Evolutionary conservation across 2,329 filamentous ascomycete species (phyloP).

Genomic region (Teratosphaeria viscida): DNA sequence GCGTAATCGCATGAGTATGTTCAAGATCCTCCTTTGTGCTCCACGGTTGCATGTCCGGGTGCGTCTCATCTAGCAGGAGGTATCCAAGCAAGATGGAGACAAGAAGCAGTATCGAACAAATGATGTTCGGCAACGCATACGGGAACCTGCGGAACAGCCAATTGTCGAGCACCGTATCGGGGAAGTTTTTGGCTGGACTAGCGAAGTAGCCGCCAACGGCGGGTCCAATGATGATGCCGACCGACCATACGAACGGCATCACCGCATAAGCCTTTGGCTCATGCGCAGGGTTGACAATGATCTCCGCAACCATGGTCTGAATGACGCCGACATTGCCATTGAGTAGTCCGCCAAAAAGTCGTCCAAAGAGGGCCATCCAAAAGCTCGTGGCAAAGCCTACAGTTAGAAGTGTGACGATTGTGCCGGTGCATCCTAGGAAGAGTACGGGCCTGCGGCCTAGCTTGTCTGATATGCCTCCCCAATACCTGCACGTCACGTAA

Average conservation of each 20-base stretch:
- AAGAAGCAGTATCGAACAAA: constrained; percentile 67
- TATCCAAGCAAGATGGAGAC: constrained; percentile 73
- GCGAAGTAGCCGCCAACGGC: constrained; percentile 82
- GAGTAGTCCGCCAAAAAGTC: constrained; percentile 67
- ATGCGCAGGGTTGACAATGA: constrained; percentile 73
- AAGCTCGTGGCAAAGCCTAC: constrained; percentile 77
- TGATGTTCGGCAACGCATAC: constrained; percentile 79
- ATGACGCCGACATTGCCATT: constrained; percentile 74
- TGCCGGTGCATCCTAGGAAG: constrained; percentile 69
- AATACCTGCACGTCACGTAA: constrained; percentile 40
- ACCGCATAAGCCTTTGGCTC: constrained; percentile 81
- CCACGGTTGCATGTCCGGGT: constrained; percentile 64
- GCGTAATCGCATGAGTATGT: constrained; percentile 43
- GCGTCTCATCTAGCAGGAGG: constrained; percentile 75
- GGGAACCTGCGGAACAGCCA: constrained; percentile 69
- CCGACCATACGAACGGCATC: constrained; percentile 90
- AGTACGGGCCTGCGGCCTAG: constrained; percentile 79
- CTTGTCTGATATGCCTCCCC: constrained; percentile 73
- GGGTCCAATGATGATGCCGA: constrained; percentile 81
- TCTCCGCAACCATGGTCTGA: constrained; percentile 84
- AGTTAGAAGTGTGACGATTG: constrained; percentile 69
- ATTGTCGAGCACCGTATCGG: constrained; percentile 54
- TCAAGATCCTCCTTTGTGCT: constrained; percentile 29
- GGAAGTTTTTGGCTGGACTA: constrained; percentile 65
- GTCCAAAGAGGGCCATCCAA: constrained; percentile 68